Percentiles rank a stretch among this genome's conserved stretches.
phyloP scores from a whole-genome alignment of 2,329 filamentous ascomycete genomes.

The Fusarium sp. region DNA sequence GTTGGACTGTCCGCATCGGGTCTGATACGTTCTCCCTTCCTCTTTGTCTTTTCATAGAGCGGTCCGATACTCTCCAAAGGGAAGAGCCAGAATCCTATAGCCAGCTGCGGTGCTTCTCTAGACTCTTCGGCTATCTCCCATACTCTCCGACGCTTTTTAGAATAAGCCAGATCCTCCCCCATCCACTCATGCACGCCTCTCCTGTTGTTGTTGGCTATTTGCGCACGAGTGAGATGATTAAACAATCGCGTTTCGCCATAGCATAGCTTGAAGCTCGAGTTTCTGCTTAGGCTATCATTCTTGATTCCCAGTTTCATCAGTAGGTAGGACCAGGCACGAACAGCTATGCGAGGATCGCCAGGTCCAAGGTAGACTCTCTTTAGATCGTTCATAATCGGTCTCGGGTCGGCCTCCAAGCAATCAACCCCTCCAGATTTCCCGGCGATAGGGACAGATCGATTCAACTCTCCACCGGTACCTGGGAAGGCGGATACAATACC shows the following conservation, averaged over 20 bases:
- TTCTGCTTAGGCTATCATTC: not conserved
- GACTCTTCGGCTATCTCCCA: too few species aligned
- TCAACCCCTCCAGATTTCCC: not conserved
- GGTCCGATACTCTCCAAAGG: not conserved
- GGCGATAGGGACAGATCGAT: not conserved
- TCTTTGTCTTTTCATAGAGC: not conserved
- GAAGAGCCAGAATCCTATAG: conserved; percentile 7
- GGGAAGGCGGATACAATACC: too few species aligned
- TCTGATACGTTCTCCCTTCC: too few species aligned
- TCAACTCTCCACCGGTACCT: not conserved
- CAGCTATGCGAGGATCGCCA: not conserved
- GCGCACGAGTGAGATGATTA: too few species aligned
- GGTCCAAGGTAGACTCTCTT: not conserved
- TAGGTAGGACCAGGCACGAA: not conserved
- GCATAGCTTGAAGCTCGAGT: too few species aligned
- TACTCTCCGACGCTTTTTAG: not conserved
- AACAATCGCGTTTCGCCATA: not conserved
- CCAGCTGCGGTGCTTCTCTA: not conserved
- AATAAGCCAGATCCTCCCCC: not conserved
- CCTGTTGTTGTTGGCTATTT: too few species aligned
- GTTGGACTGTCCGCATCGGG: too few species aligned
- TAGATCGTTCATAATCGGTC: not conserved
- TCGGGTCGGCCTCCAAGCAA: not conserved
- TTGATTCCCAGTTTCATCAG: not conserved
- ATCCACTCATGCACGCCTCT: too few species aligned